Conservation (phyloP, 768 basidiomycete genomes). For the Rhodotorula paludigena region DNA sequence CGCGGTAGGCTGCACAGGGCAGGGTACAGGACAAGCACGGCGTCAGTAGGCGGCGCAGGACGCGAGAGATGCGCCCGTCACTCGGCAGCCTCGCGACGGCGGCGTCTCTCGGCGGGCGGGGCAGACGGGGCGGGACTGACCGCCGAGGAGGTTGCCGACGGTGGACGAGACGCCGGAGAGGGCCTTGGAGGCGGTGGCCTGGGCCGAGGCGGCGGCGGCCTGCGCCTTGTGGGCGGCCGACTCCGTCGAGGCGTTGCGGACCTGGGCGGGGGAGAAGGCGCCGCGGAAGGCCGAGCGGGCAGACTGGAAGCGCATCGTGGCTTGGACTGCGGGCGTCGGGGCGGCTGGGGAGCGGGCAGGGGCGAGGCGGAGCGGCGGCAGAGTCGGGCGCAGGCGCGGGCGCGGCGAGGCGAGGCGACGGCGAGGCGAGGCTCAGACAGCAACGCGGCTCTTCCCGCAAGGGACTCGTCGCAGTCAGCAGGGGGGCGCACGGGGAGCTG, state of each 20-base stretch:
- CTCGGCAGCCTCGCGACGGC: not conserved
- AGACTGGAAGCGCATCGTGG: conserved; percentile 8
- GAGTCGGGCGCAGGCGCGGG: not conserved
- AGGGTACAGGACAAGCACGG: conserved; percentile 33
- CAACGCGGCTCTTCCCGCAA: too few species aligned
- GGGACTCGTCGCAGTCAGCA: too few species aligned
- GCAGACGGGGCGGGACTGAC: conserved; percentile 43
- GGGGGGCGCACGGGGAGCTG: too few species aligned
- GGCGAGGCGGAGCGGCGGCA: not conserved
- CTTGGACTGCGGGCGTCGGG: not conserved
- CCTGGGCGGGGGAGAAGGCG: conserved; percentile 10
- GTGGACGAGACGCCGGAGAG: conserved; percentile 15
- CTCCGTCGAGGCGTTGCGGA: conserved; percentile 15
- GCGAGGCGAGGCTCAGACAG: too few species aligned
- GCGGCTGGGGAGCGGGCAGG: not conserved
- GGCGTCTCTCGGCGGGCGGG: not conserved
- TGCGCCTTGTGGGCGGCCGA: conserved; percentile 31
- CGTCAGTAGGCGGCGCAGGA: too few species aligned
- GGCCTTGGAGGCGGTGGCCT: conserved; percentile 30
- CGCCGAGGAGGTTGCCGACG: conserved; percentile 58
- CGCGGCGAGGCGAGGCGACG: too few species aligned
- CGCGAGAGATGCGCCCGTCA: conserved; percentile 33
- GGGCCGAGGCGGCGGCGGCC: conserved; percentile 18
- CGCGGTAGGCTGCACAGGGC: conserved; percentile 68
- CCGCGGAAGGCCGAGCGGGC: conserved; percentile 15